phyloP scores from a whole-genome alignment of 2,329 filamentous ascomycete genomes.

The Aspergillus arachidicola region DNA sequence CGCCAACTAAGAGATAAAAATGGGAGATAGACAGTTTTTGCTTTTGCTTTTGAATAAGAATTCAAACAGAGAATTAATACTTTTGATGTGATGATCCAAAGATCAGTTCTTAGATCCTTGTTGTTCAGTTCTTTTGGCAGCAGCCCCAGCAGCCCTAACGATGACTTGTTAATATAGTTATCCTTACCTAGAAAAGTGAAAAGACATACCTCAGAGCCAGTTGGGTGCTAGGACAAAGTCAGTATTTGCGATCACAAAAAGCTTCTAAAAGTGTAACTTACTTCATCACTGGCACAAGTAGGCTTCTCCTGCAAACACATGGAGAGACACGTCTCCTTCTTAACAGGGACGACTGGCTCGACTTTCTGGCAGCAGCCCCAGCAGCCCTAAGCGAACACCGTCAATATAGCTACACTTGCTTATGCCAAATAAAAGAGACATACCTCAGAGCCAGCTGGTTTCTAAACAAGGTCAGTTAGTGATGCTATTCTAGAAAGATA shows the following conservation, averaged over 20 bases:
- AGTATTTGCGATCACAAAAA: neutral
- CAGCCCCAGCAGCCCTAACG: neutral
- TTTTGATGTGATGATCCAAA: neutral
- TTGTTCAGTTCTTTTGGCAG: neutral
- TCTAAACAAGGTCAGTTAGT: neutral
- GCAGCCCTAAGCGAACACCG: neutral
- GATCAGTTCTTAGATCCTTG: neutral
- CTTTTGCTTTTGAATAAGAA: neutral
- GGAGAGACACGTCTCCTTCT: neutral
- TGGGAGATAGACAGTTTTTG: neutral
- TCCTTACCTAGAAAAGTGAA: too few species aligned
- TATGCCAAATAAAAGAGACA: neutral
- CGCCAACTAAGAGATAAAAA: neutral
- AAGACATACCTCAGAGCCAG: neutral
- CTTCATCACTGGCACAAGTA: neutral
- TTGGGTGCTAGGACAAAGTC: neutral
- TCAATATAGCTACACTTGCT: neutral
- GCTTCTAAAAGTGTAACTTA: neutral
- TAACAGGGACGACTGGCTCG: neutral
- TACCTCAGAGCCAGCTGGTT: neutral
- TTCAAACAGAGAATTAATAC: neutral
- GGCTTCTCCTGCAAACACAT: neutral
- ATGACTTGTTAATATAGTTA: neutral
- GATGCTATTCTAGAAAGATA: neutral
- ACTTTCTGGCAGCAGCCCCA: neutral